These are phyloP conservation scores for Phyllosticta paracitricarpa DNA, from an alignment of 2,329 filamentous ascomycete genomes.

Conservation along the genomic window DNA sequence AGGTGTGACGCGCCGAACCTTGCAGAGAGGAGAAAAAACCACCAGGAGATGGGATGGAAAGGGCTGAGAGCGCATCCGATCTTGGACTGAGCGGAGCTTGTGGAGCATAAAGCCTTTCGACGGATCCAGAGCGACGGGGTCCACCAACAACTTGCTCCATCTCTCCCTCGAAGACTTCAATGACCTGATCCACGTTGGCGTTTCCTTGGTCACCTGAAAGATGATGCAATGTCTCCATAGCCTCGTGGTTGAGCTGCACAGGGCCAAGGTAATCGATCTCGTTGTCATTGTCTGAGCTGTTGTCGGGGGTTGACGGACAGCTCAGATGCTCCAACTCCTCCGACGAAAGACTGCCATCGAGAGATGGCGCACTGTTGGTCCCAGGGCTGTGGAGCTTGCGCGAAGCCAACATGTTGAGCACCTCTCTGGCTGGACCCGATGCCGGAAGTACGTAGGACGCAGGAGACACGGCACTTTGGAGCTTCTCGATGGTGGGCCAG, in stretches of 20 bases:
- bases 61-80: conserved; percentile 50
- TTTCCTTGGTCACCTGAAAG: conserved; percentile 20
- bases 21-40: conserved; percentile 85
- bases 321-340: conserved; percentile 79
- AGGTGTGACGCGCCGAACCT: conserved; percentile 66
- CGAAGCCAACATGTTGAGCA: conserved; percentile 58
- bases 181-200: conserved; percentile 20
- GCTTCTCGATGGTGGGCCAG: conserved; percentile 47
- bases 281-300: conserved; percentile 39
- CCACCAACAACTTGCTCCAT: conserved; percentile 45
- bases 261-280: conserved; percentile 54
- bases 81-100: background rate
- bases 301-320: conserved; percentile 73
- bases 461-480: conserved; percentile 33
- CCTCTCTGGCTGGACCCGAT: conserved; percentile 56
- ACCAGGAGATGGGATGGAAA: conserved; percentile 84
- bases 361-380: conserved; percentile 71
- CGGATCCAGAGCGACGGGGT: background rate
- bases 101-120: conserved; percentile 3
- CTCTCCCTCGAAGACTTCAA: conserved; percentile 41
- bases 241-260: conserved; percentile 60
- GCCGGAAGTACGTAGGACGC: conserved; percentile 27
- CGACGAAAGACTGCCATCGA: conserved; percentile 80
- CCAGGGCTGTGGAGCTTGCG: conserved; percentile 55
- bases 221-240: conserved; percentile 69